phyloP scores from a whole-genome alignment of 75 land plant genomes.

The Pinus albicaulis region DNA sequence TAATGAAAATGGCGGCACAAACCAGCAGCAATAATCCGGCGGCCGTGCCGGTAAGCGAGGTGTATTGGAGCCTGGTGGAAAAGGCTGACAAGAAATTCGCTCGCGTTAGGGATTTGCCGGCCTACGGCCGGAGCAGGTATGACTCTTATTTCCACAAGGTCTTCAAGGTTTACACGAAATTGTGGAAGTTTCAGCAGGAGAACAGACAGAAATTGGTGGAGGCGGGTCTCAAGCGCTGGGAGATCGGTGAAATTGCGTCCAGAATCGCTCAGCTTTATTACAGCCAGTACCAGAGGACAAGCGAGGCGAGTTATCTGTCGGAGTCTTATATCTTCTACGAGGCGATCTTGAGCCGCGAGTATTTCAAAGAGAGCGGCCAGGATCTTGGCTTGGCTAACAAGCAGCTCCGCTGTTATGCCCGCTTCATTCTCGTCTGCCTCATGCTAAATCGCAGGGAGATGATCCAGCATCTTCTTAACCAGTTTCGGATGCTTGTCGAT shows the following conservation, averaged over 20 bases:
- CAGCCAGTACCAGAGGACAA: slow-evolving; percentile 84
- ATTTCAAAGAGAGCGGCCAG: slow-evolving; percentile 80
- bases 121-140: slow-evolving; percentile 51
- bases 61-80: slow-evolving; percentile 65
- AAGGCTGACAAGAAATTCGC: slow-evolving; percentile 91
- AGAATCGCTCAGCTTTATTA: slow-evolving; percentile 92
- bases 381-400: slow-evolving; percentile 65
- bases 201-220: slow-evolving; percentile 85
- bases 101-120: slow-evolving; percentile 72
- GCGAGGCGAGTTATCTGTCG: slow-evolving; percentile 65
- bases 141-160: slow-evolving; percentile 89
- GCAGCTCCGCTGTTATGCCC: slow-evolving; percentile 81
- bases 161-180: slow-evolving; percentile 85
- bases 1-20: no score
- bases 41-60: slow-evolving; percentile 15
- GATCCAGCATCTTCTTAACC: slow-evolving; percentile 58
- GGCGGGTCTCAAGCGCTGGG: slow-evolving; percentile 89
- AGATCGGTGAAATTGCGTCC: slow-evolving; percentile 96
- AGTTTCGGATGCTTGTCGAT: slow-evolving; percentile 67
- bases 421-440: slow-evolving; percentile 84
- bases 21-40: no score
- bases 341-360: slow-evolving; percentile 87
- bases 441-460: slow-evolving; percentile 76
- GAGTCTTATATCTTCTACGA: slow-evolving; percentile 95
- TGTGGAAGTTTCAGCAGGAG: slow-evolving; percentile 98